These are phyloP conservation scores for Durotheca rogersii DNA, from an alignment of 495 filamentous ascomycete species.

Conservation along the genomic window DNA sequence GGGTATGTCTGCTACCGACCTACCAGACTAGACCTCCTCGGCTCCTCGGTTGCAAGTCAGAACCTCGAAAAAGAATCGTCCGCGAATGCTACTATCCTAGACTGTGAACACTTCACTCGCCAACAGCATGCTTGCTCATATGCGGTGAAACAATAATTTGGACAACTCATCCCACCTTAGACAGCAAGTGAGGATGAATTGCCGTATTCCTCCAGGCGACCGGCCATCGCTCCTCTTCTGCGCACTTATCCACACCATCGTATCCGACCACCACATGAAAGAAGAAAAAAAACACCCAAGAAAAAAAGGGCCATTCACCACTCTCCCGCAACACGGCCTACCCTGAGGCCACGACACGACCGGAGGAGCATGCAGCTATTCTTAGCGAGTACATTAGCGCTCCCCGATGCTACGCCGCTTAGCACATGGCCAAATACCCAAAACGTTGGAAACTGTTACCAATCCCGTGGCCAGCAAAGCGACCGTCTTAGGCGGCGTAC, in stretches of 20 bases:
- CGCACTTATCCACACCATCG: slow-evolving; percentile 7
- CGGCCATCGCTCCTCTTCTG: neutral
- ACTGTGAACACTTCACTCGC: slow-evolving; percentile 22
- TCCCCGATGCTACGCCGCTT: slow-evolving; percentile 19
- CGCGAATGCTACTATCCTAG: slow-evolving; percentile 8
- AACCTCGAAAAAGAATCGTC: slow-evolving; percentile 4
- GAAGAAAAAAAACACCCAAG: neutral
- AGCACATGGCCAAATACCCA: slow-evolving; percentile 16
- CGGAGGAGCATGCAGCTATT: slow-evolving; percentile 24
- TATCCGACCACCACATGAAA: slow-evolving; percentile 1
- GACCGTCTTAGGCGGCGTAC: too few species aligned
- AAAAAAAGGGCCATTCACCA: slow-evolving; percentile 1
- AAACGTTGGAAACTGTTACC: slow-evolving; percentile 14
- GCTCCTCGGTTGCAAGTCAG: neutral
- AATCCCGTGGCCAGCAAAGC: slow-evolving; percentile 15
- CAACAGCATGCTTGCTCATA: slow-evolving; percentile 10
- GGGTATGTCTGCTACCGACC: too few species aligned
- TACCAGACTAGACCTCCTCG: too few species aligned
- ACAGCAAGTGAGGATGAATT: neutral
- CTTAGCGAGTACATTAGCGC: slow-evolving; percentile 22
- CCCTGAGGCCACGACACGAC: slow-evolving; percentile 14
- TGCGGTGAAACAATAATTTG: slow-evolving; percentile 32
- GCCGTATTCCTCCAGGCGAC: slow-evolving; percentile 1
- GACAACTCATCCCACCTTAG: slow-evolving; percentile 24
- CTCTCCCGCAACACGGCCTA: too few species aligned